Evolutionary conservation across 2,329 filamentous ascomycete species (phyloP), one percentile per base, ranked within the genome.

Genomic region (Arthrinium puccinioides): DNA sequence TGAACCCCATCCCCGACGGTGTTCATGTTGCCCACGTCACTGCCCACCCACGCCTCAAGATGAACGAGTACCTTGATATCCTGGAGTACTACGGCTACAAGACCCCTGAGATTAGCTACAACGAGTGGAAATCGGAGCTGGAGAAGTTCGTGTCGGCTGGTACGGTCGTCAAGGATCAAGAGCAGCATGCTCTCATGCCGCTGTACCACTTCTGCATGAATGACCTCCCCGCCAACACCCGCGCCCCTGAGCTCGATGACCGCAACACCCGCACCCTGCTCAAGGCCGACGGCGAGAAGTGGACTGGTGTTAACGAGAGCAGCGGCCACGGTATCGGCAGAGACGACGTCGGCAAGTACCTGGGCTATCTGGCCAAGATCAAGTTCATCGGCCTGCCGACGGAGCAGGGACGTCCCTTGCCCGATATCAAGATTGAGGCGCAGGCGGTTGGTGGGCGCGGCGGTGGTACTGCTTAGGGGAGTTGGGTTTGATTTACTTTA

Each of bases 221-320:
- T 18, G 77, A 87, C 56, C 66, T 88, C n/a, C 83, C 82, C 0
- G 69, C 70, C 27, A 77, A 77, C 50, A 85, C 80, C 21, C 76
- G 74, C 29, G 83, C 85, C 0, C 82, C 83, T 0, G 83, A 86
- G 55, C 72, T 92, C 10, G 82, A 87, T 50, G 85, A 90, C 54
- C 36, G 54, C 41, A 87, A 92, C 52, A 76, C 86, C 0, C 69
- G 74, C 2, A 63, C 66, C 2, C 74, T 81, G 1, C 67, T 94
- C 18, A 74, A 74, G 53, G 69, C 70, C 4, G 82, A 89, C 51
- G 68, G 68, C 1, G 65, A 70, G 36, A 54, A 71, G 69, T 72
- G 73, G 74, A 72, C 76, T 1, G 71, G 70, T 1, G 55, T 74
- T 23, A 76, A 81, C 45, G 71, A 70, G 47, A 76, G 71, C 32